phyloP scores from a whole-genome alignment of 2,329 filamentous ascomycete species.

The Sphaerulina populicola region DNA sequence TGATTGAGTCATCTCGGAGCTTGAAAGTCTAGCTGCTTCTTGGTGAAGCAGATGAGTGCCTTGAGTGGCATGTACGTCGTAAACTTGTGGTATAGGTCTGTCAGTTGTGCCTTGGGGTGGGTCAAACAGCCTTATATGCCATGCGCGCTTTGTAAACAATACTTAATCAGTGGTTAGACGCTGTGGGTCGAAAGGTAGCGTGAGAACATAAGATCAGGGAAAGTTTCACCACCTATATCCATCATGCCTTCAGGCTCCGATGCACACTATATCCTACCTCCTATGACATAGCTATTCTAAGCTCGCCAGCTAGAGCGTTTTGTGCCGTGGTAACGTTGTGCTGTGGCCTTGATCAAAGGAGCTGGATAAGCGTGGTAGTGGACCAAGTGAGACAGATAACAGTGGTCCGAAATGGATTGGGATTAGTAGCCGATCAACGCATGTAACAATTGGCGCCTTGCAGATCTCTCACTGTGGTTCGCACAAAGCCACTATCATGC shows the following conservation, averaged over 20 bases:
- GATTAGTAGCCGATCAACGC: constrained; percentile 4
- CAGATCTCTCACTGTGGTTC: constrained; percentile 1
- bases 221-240: constrained; percentile 1
- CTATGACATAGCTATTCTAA: constrained; percentile 4
- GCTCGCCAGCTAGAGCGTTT: constrained; percentile 2
- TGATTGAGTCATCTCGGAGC: constrained; percentile 11
- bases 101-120: neutral
- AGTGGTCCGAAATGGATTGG: neutral
- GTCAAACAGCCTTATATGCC: neutral
- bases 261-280: neutral
- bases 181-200: neutral
- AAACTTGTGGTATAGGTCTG: neutral
- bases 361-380: neutral
- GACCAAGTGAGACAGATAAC: constrained; percentile 6
- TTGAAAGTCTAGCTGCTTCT: constrained; percentile 3
- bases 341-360: constrained; percentile 6
- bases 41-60: constrained; percentile 5
- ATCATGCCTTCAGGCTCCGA: neutral
- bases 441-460: constrained; percentile 5
- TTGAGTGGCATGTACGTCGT: constrained; percentile 2
- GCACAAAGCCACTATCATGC: constrained; percentile 1
- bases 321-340: constrained; percentile 11
- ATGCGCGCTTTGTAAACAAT: neutral
- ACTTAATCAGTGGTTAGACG: neutral
- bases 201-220: neutral